phyloP scores from a whole-genome alignment of 2,329 filamentous ascomycete species.

The Phoma sp. region DNA sequence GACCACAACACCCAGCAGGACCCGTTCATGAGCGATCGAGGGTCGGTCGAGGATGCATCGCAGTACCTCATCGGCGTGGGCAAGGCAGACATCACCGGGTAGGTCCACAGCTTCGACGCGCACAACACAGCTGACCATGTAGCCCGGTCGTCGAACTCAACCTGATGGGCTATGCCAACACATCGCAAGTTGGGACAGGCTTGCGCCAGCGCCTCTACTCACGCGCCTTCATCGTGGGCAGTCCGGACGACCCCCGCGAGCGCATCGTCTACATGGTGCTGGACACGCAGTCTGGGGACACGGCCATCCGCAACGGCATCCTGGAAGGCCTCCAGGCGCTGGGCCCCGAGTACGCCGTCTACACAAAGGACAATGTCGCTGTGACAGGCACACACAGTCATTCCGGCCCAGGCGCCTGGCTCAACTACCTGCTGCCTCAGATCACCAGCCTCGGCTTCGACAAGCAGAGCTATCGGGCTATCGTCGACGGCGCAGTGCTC shows the following conservation, averaged over 20 bases:
- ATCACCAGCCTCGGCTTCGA: slow-evolving; percentile 88
- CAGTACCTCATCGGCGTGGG: slow-evolving; percentile 71
- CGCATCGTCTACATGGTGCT: slow-evolving; percentile 87
- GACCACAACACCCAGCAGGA: slow-evolving; percentile 32
- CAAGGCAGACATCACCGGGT: slow-evolving; percentile 76
- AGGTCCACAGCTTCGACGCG: slow-evolving; percentile 18
- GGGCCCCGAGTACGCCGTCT: slow-evolving; percentile 75
- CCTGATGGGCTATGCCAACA: slow-evolving; percentile 89
- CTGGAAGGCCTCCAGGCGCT: slow-evolving; percentile 73
- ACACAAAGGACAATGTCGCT: slow-evolving; percentile 81
- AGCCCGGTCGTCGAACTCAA: slow-evolving; percentile 88
- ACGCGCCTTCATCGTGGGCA: slow-evolving; percentile 84
- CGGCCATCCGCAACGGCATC: slow-evolving; percentile 86
- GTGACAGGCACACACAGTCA: slow-evolving; percentile 94
- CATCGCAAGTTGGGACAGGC: slow-evolving; percentile 81
- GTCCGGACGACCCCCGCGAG: slow-evolving; percentile 68
- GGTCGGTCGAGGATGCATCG: slow-evolving; percentile 47
- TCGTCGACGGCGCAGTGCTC: slow-evolving; percentile 82
- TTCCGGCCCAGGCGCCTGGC: slow-evolving; percentile 87
- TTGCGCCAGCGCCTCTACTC: slow-evolving; percentile 88
- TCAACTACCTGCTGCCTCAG: slow-evolving; percentile 92
- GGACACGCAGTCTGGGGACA: slow-evolving; percentile 87
- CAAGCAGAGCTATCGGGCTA: slow-evolving; percentile 84
- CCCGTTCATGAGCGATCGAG: slow-evolving; percentile 31
- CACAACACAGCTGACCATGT: neutral